Conservation (phyloP, 1,284 basidiomycete genomes). For the Moniliophthora roreri region DNA sequence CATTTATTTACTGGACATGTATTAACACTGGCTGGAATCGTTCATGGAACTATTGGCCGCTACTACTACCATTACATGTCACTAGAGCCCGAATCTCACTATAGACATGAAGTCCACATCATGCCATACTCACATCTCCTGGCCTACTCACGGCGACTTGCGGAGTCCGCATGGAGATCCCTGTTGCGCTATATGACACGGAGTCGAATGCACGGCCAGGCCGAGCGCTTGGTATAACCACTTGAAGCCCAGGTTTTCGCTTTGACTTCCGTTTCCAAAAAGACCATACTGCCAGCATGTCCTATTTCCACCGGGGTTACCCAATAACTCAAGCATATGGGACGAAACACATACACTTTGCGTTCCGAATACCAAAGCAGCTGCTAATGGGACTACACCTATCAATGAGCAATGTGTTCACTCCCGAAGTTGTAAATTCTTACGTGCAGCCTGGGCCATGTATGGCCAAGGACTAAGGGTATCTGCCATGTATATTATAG, state of each 20-base stretch:
- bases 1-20: slow-evolving; percentile 11
- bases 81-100: background rate
- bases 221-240: slow-evolving; percentile 1
- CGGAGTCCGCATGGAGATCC: background rate
- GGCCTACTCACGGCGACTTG: background rate
- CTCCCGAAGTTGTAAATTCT: slow-evolving; percentile 21
- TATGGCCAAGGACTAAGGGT: slow-evolving; percentile 36
- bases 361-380: slow-evolving; percentile 46
- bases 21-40: slow-evolving; percentile 4
- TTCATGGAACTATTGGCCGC: background rate
- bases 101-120: background rate
- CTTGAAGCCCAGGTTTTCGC: background rate
- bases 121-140: background rate
- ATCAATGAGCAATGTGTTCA: background rate
- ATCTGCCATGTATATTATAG: slow-evolving; percentile 40
- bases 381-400: slow-evolving; percentile 40
- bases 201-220: background rate
- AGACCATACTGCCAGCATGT: slow-evolving; percentile 34
- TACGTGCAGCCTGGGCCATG: slow-evolving; percentile 52
- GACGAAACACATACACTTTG: slow-evolving; percentile 34
- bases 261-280: slow-evolving; percentile 24
- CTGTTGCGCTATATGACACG: background rate
- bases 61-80: no score
- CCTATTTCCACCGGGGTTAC: slow-evolving; percentile 24
- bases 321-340: background rate